Evolutionary conservation across 1,139 yeast species (phyloP), one percentile per base, ranked within the genome.

Genomic region (Pichia kudriavzevii): DNA sequence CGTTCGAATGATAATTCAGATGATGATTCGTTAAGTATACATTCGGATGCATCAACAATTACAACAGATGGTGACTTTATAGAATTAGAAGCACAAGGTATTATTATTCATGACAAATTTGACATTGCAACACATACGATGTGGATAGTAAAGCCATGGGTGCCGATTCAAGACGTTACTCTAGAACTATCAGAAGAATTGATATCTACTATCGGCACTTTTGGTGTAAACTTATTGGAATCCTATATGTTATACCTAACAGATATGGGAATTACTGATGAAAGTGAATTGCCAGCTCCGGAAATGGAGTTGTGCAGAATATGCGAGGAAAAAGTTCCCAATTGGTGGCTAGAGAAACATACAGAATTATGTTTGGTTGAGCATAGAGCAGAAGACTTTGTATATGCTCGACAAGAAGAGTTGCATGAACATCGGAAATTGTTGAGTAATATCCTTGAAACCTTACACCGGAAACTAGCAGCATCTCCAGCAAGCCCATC

Each of bases 261-360:
- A 24, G 79, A 76, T 28, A 56, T 69, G 33, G 80, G 75, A 16
- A 66, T 79, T 5, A 67, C 75, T 6, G 79, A 79, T 44, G 81
- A 78, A 45, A 67, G 63, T 13, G 66, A 70, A 18, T 73, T 82
- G 0, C 94, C 95, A 0, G 71, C 76, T 21, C 95, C 94, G 0
- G 79, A 79, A 25, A 67, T 77, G 30, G 83, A 85, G 29, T 63
- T 88, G 27, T 93, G 99, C 56, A 69, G 95, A 34, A 87, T 93
- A 15, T 93, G 99, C 58, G 99, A 93, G 52, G 75, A 78, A 20
- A 72, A 73, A 34, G 76, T 88, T n/a, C 96, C 95, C 1, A 85
- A 91, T 2, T 93, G 98, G 98, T 91, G 94, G 79, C 67, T 91
- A 33, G 98, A 88, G 50, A 72, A 79, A 35, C 99, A 93, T 58